Evolutionary conservation across 2,329 filamentous ascomycete species (phyloP), one percentile per base, ranked within the genome.

Genomic region (Cladorrhinum sp.): DNA sequence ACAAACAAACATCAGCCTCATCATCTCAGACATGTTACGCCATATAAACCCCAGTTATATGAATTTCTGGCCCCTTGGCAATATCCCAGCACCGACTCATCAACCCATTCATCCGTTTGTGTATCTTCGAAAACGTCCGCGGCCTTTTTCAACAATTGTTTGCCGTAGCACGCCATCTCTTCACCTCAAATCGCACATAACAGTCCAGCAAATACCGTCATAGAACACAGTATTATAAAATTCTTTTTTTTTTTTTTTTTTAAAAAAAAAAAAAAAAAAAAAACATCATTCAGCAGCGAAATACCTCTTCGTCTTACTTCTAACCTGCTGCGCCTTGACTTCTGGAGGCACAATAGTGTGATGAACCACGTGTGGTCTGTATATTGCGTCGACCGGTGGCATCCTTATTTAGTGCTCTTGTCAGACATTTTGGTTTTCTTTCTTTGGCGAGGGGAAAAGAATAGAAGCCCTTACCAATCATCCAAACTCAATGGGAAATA

Each of bases 401-500:
- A 93, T 92, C 87, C 85, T 84, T 50, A 51, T 26, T 61, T 69
- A 7, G 67, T 8, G 9, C 8, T 46, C 26, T 8, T 50, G 42
- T 46, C 8, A 50, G 12, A 4, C 8, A 36, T n/a, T n/a, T n/a
- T n/a, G n/a, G n/a, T n/a, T n/a, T n/a, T n/a, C n/a, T n/a, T n/a
- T n/a, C n/a, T n/a, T n/a, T n/a, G n/a, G n/a, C n/a, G n/a, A n/a
- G 57, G 23, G 49, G 42, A 56, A 46, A 3, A 59, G 2, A 30
- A 33, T 6, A 71, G 18, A 46, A 46, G n/a, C n/a, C 14, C 76
- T 69, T 73, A 84, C 90, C 90, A 97, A 71, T 97, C 93, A 73
- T 97, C 92, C 61, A 96, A 77, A 54, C 89, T 92, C 16, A 98
- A 80, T 0, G 93, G 93, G 66, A 98, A 97, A 72, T 98, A 97